Conservation (phyloP, 208 protist species). For the Acanthamoeba lenticulata region DNA sequence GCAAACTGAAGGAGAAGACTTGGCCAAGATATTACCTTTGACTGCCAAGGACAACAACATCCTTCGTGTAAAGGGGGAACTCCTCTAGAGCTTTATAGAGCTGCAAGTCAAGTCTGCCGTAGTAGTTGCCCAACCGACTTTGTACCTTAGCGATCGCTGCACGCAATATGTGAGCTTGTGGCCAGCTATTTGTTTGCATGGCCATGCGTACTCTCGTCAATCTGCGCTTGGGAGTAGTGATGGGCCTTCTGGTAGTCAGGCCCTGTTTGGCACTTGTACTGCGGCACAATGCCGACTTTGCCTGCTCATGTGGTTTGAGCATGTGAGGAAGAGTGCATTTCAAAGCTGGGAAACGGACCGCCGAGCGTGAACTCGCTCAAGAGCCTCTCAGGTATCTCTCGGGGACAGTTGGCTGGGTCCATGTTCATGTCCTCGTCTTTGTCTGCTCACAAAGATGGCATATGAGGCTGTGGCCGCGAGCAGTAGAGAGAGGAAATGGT, state of each 20-base stretch:
- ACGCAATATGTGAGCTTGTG: background rate
- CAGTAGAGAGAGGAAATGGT: no score
- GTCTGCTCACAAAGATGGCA: background rate
- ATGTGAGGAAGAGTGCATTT: background rate
- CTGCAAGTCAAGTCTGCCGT: background rate
- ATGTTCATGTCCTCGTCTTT: background rate
- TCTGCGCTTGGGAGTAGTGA: slow-evolving; percentile 5
- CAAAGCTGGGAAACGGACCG: background rate
- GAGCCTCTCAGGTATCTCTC: background rate
- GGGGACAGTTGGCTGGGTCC: background rate
- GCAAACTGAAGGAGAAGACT: background rate
- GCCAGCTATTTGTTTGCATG: background rate
- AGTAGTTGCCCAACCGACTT: background rate
- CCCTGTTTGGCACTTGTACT: slow-evolving; percentile 56
- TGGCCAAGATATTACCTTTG: background rate
- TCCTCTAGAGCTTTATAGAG: background rate
- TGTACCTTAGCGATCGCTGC: background rate
- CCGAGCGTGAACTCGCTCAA: background rate
- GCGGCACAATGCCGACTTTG: background rate
- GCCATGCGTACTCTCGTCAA: background rate
- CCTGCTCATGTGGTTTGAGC: background rate
- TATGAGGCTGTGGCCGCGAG: background rate
- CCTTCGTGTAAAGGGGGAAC: background rate
- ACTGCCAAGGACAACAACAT: background rate
- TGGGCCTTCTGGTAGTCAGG: background rate